Evolutionary conservation across 441 rosid genomes (phyloP).

Genomic region (Bruguiera hainesii): DNA sequence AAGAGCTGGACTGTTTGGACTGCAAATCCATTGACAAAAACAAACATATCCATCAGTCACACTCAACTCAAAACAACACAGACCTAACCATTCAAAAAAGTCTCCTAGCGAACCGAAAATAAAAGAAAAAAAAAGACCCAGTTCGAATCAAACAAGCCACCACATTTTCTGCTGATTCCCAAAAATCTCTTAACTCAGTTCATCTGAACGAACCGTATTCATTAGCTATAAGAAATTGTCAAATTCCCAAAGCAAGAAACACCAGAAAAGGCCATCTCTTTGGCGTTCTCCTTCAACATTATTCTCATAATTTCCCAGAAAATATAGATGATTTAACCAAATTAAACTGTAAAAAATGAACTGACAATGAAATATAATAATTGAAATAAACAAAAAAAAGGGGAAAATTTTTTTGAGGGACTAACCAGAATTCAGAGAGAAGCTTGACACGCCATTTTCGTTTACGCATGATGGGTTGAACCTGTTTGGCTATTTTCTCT

Average conservation of each 20-base stretch:
- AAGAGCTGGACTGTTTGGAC: conserved; percentile 65
- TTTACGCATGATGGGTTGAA: conserved; percentile 76
- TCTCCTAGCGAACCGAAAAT: too few relatives aligned
- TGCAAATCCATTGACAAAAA: conserved; percentile 25
- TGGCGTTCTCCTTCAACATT: too few relatives aligned
- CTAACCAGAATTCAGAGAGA: conserved; percentile 86
- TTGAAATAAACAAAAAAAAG: background rate
- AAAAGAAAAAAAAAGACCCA: too few relatives aligned
- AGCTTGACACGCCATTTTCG: conserved; percentile 80
- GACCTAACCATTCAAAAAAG: background rate
- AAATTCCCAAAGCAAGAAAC: too few relatives aligned
- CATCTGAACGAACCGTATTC: too few relatives aligned
- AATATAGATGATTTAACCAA: background rate
- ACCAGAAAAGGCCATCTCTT: too few relatives aligned
- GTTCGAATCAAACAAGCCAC: too few relatives aligned
- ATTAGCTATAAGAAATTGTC: too few relatives aligned
- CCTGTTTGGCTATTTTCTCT: conserved; percentile 74
- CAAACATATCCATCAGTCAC: background rate
- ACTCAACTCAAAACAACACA: background rate
- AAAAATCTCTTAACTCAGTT: too few relatives aligned
- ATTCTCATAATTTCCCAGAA: too few relatives aligned
- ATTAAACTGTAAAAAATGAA: background rate
- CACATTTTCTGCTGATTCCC: too few relatives aligned
- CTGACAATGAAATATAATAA: background rate
- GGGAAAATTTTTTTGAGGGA: background rate